Evolutionary conservation across 805 yeast genomes (phyloP).

Genomic region (Clavispora carvajalis): DNA sequence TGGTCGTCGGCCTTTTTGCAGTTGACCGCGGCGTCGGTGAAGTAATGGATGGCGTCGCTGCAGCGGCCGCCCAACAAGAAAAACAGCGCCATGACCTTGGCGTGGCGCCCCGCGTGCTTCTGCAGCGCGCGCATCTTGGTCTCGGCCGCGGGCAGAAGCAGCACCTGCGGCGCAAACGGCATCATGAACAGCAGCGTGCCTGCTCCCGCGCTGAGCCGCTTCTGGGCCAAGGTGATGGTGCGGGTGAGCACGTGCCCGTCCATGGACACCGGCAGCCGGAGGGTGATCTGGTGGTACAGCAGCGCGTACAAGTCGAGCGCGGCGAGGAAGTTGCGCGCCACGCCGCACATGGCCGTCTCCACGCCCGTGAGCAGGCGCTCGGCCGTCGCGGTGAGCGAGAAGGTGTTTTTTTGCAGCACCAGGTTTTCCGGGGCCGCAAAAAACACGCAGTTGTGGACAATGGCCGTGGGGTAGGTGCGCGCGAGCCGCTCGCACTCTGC

Average conservation of each 20-base stretch:
- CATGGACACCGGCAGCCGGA: conserved; percentile 73
- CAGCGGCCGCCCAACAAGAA: conserved; percentile 77
- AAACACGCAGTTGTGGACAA: conserved; percentile 49
- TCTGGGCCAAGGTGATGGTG: conserved; percentile 38
- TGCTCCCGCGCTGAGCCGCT: conserved; percentile 37
- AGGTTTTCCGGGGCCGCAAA: conserved; percentile 37
- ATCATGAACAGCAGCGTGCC: conserved; percentile 24
- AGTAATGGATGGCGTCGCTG: conserved; percentile 61
- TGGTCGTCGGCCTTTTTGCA: conserved; percentile 64
- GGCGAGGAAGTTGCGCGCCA: conserved; percentile 58
- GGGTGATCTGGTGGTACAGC: conserved; percentile 71
- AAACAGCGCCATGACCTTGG: conserved; percentile 71
- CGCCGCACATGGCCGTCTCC: conserved; percentile 70
- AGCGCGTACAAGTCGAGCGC: conserved; percentile 65
- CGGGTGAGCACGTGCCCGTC: conserved; percentile 42
- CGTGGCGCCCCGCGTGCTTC: conserved; percentile 64
- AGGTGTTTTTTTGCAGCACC: conserved; percentile 3
- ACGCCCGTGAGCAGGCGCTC: conserved; percentile 22
- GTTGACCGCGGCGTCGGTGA: conserved; percentile 64
- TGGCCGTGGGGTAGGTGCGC: conserved; percentile 44
- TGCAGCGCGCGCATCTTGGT: conserved; percentile 30
- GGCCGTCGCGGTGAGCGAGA: conserved; percentile 25
- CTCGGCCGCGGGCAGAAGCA: conserved; percentile 14
- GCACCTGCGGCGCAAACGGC: conserved; percentile 17
- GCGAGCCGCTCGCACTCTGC: conserved; percentile 27